Base-by-base conservation (phyloP, 495 filamentous ascomycete species). In the Polyplosphaeria fusca region DNA sequence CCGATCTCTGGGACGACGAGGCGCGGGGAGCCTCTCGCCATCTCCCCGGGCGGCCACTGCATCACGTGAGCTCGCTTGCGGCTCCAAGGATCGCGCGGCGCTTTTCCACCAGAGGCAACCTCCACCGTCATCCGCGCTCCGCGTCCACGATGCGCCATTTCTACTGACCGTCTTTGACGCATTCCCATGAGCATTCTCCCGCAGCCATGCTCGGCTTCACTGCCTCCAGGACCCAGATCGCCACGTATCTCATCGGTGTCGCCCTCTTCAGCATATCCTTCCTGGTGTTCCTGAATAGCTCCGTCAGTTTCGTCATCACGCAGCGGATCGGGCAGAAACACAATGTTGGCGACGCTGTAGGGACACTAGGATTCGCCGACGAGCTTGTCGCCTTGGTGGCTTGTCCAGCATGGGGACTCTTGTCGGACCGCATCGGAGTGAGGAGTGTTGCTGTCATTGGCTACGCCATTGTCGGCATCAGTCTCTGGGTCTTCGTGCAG, bases 241-340 rank as follows among this genome's bases (percentile, higher is more conserved):
- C 81, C 38, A 88, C 90, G 14, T 99, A 99, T 68, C 80, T 99
- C 26, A 74, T 93, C 42, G 88, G 83, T 54, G 88, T 97, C 60
- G 90, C 89, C 45, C 85, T 96, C 22, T 96, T 96, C 76, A 92
- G 87, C 62, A 99, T 99, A 65, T 86, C 88, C 28, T 95, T 97
- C 75, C 82, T 99, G 50, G 93, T 99, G 44, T 99, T 96, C 76
- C 85, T 99, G 61, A 99, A 97, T 74, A 86, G 86, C 62, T 86
- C 86, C 64, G 76, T 97, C 52, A 92, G 89, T 27, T 99, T 97
- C 72, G 89, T 97, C 47, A 86, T 97, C 59, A 95, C 91, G 5
- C 87, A 95, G 70, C 76, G 95, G 32, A 83, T 99, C 51, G 88
- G 88, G 42, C 74, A 89, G 35, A 81, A 80, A 63, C 70, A 83